Evolutionary conservation across 768 basidiomycete genomes (phyloP), one percentile per base, ranked within the genome.

Genomic region (Mycena venus): DNA sequence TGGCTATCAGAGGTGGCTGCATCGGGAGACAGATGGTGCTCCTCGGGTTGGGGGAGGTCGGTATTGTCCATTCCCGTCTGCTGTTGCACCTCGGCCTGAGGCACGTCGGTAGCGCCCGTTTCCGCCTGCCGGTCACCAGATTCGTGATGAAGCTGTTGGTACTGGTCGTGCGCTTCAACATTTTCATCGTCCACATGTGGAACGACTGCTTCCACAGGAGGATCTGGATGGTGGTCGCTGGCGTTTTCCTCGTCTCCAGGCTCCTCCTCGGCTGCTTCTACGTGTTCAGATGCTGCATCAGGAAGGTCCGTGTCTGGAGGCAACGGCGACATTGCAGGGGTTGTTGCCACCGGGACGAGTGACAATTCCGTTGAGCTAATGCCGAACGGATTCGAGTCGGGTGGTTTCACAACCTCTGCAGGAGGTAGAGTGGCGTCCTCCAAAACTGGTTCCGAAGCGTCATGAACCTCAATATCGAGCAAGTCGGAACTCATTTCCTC

Each of bases 391-490:
- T 40, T 68, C 10, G 75, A 32, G 1, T 70, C 65, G 21, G 49
- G 15, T n/a, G 63, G 36, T 25, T 61, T 53, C 25, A 60, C 34
- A 31, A 14, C 38, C 14, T 77, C 75, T 27, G 69, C 36, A n/a
- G 58, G 72, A 34, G 55, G 63, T 10, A 77, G 49, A 36, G 75
- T 68, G 64, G 72, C 65, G 49, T 74, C 75, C 55, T 68, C 69
- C 29, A 72, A 51, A 51, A 25, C 40, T 27, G 76, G 70, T 66
- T 81, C 80, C 21, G 86, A 85, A 19, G 80, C 84, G 73, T 89
- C 89, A 69, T 85, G 84, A 17, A 90, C 85, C 70, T 90, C 88
- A 27, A 90, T 84, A 77, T 91, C 90, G 66, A 85, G 76, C 58
- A 85, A 68, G 59, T 88, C 86, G 68, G 78, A 75, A 53, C 76